Base-by-base conservation (phyloP, 371 early-diverging fungal genomes). In the Mucor mucedo region DNA sequence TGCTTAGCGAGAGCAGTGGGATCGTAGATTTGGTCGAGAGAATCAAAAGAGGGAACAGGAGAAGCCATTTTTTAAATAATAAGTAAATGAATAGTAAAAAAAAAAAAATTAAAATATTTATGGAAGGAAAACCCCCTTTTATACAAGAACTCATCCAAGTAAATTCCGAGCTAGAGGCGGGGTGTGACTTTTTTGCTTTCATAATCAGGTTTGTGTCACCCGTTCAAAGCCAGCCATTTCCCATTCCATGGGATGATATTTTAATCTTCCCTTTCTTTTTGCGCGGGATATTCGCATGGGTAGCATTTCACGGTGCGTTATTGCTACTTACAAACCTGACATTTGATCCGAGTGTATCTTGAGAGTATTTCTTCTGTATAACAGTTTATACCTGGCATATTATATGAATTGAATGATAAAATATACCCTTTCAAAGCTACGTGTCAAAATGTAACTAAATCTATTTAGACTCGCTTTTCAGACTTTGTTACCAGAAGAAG, bases 11-110 rank as follows among this genome's bases (percentile, higher is more conserved):
- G 57, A 55, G 72, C 68, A 8, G 70, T 50, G 27, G 62, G 61
- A 55, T 75, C 76, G 50, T 82, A 82, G 21, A 82, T 77, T 28
- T 64, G 61, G 28, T 79, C 78, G 13, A 82, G 65, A 10, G 76
- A 69, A 30, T 76, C 72, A 30, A 64, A 66, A 48, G 70, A 66
- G 41, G 82, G 82, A 11, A 81, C 75, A 54, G 71, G 39, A 61
- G 66, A 60, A 57, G 71, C 61, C 69, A 75, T 74, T 49, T n/a
- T 50, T 39, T 35, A 5, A 42, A 16, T 49, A 27, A 32, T n/a
- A 8, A 10, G 9, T 3, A 48, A 47, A 40, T 32, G 32, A 55
- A 13, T 40, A 62, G 27, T 10, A 44, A 66, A 60, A 50, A 48
- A 21, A 30, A 33, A 55, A 42, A 35, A 39, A 38, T 3, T 16